Evolutionary conservation across 2,329 filamentous ascomycete species (phyloP).

Genomic region (Falciphora oryzae): DNA sequence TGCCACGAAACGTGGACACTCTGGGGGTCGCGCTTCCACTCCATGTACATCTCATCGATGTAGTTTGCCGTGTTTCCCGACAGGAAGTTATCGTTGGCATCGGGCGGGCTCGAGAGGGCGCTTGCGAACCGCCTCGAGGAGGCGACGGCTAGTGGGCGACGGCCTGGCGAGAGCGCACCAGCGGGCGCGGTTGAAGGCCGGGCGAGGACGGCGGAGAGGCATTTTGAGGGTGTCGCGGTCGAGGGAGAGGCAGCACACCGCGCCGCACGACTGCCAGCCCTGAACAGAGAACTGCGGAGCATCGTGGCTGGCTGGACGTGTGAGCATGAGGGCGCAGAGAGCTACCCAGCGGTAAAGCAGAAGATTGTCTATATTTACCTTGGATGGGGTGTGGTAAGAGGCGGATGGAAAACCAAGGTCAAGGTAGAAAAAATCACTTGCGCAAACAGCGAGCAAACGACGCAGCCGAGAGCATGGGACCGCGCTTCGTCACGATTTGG

Average conservation of each 20-base stretch:
- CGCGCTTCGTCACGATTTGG: background rate
- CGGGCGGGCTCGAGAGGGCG: constrained; percentile 51
- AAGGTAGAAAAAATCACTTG: constrained; percentile 9
- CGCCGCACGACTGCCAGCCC: constrained; percentile 53
- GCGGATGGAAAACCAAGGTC: constrained; percentile 7
- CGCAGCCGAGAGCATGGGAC: background rate
- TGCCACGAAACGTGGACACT: constrained; percentile 99
- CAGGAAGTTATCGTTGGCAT: constrained; percentile 93
- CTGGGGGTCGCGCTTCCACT: constrained; percentile 89
- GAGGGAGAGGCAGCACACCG: constrained; percentile 20
- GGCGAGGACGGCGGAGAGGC: constrained; percentile 31
- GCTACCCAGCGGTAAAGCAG: background rate
- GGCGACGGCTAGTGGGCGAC: constrained; percentile 44
- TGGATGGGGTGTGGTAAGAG: background rate
- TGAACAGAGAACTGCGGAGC: constrained; percentile 64
- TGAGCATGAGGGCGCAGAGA: background rate
- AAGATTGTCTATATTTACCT: background rate
- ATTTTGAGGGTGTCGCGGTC: constrained; percentile 25
- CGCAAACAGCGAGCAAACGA: constrained; percentile 1
- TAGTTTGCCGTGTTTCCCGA: constrained; percentile 97
- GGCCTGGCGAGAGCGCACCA: constrained; percentile 32
- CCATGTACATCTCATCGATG: constrained; percentile 99
- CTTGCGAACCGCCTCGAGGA: constrained; percentile 50
- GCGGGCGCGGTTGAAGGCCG: constrained; percentile 10
- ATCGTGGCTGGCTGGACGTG: constrained; percentile 42